Evolutionary conservation across 1,139 yeast species (phyloP).

Genomic region (Pichia cactophila): DNA sequence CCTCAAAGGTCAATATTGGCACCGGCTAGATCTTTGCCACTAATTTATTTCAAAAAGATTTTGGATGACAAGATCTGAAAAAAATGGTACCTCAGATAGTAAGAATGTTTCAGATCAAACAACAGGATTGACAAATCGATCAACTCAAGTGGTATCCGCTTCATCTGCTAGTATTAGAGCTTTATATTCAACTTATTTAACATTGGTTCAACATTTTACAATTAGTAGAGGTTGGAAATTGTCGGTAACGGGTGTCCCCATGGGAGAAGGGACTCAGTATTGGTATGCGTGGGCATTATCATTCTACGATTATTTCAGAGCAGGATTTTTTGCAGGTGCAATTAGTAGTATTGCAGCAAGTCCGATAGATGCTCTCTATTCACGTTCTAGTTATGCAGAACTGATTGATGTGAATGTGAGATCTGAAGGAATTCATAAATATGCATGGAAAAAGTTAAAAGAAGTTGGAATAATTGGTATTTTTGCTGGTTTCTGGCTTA

Average conservation of each 20-base stretch:
- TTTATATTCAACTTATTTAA: constrained; percentile 70
- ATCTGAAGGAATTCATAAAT: constrained; percentile 55
- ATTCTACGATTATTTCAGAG: constrained; percentile 45
- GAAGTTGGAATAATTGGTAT: constrained; percentile 80
- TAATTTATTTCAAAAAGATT: neutral
- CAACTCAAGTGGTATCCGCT: constrained; percentile 42
- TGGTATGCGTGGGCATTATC: constrained; percentile 14
- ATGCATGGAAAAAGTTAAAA: constrained; percentile 58
- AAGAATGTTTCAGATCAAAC: neutral
- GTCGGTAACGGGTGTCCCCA: constrained; percentile 13
- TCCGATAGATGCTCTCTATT: constrained; percentile 85
- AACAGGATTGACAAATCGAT: constrained; percentile 14
- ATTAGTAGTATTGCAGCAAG: constrained; percentile 89
- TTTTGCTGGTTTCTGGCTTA: constrained; percentile 79
- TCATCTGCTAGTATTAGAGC: constrained; percentile 84
- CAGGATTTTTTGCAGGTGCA: constrained; percentile 83
- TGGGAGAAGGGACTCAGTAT: constrained; percentile 8
- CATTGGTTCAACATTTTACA: constrained; percentile 35
- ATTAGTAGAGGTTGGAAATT: constrained; percentile 19
- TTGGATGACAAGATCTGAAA: neutral
- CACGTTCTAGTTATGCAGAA: constrained; percentile 73
- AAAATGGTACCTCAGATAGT: neutral
- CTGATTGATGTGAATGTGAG: constrained; percentile 56
- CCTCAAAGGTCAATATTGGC: neutral
- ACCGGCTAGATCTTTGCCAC: neutral